phyloP scores from a whole-genome alignment of 225 moss, liverwort and hornwort species.

The Sphagnum tenellum region DNA sequence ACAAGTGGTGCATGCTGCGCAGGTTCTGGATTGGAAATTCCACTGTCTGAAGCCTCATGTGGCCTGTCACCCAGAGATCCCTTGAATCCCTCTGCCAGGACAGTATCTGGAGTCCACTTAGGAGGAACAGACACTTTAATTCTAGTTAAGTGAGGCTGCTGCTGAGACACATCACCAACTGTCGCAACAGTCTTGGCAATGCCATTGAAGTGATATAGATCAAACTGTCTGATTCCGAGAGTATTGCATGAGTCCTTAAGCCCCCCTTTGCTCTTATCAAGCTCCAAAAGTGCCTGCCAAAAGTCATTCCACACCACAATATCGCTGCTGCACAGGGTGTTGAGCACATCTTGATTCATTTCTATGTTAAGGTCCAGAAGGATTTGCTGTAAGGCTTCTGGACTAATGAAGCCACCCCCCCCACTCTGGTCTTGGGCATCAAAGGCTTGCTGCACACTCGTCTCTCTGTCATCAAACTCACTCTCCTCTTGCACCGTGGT shows the following conservation, averaged over 20 bases:
- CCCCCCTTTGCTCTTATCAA: slow-evolving; percentile 59
- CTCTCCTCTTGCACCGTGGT: slow-evolving; percentile 39
- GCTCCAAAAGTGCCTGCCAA: slow-evolving; percentile 32
- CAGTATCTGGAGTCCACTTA: slow-evolving; percentile 52
- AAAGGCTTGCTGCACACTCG: slow-evolving; percentile 34
- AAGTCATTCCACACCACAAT: slow-evolving; percentile 75
- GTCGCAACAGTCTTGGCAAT: slow-evolving; percentile 91
- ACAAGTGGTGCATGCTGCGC: slow-evolving; percentile 51
- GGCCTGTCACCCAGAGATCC: neutral
- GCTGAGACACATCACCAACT: slow-evolving; percentile 59
- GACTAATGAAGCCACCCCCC: slow-evolving; percentile 44
- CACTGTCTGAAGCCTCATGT: slow-evolving; percentile 3
- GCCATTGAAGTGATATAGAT: slow-evolving; percentile 81
- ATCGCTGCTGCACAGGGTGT: slow-evolving; percentile 61
- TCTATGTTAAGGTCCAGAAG: slow-evolving; percentile 29
- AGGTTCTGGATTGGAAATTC: slow-evolving; percentile 17
- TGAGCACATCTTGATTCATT: slow-evolving; percentile 33
- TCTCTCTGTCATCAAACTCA: slow-evolving; percentile 43
- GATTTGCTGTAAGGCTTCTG: slow-evolving; percentile 34
- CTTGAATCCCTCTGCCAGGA: slow-evolving; percentile 31
- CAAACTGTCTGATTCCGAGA: slow-evolving; percentile 28
- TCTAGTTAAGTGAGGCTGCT: slow-evolving; percentile 66
- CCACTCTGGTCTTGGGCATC: slow-evolving; percentile 52
- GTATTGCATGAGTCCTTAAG: slow-evolving; percentile 18
- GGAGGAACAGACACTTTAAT: slow-evolving; percentile 86